Evolutionary conservation across 2,329 filamentous ascomycete species (phyloP), one percentile per base, ranked within the genome.

Genomic region (Cladosporium sp.): DNA sequence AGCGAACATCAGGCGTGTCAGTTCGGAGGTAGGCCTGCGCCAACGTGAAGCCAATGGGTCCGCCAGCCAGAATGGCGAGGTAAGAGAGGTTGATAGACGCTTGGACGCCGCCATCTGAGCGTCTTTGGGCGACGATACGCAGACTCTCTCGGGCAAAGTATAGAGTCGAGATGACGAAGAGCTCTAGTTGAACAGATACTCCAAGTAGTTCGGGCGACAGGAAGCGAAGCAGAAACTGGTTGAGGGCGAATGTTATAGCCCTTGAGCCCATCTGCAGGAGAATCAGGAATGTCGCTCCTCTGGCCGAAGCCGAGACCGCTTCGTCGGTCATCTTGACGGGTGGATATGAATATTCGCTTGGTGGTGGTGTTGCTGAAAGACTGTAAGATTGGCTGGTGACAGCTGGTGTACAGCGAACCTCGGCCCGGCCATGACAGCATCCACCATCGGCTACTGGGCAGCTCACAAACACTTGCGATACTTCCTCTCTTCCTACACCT

Each of bases 111-210:
- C 68, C 67, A 55, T 73, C 67, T 7, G 72, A 67, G 30, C 62
- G 86, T 45, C 93, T 79, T 69, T 97, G 92, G 30, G 95, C 81
- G 20, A 92, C 90, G n/a, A 95, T 85, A 13, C 93, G 85, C 42
- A 97, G 73, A 61, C 86, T 92, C 70, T 98, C 93, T 33, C 93
- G 80, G 0, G 93, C 86, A 63, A 98, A 97, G 69, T 95, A 96
- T 0, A 98, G 78, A n/a, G 94, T 84, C 0, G 90, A 89, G 38
- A 95, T 85, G 53, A 92, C 91, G 67, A 91, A 96, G 1, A 97
- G 82, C 62, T 98, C 93, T 3, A 98, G 78, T 67, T 96, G 93
- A 0, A 91, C 85, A 2, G 91, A 86, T 4, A 95, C 77, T 5
- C 92, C 93, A 1, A 98, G 79, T 0, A 94, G 77, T 52, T 85